Evolutionary conservation across 2,329 filamentous ascomycete genomes (phyloP), one percentile per base, ranked within the genome.

Genomic region (Orbilia blumenaviensis): DNA sequence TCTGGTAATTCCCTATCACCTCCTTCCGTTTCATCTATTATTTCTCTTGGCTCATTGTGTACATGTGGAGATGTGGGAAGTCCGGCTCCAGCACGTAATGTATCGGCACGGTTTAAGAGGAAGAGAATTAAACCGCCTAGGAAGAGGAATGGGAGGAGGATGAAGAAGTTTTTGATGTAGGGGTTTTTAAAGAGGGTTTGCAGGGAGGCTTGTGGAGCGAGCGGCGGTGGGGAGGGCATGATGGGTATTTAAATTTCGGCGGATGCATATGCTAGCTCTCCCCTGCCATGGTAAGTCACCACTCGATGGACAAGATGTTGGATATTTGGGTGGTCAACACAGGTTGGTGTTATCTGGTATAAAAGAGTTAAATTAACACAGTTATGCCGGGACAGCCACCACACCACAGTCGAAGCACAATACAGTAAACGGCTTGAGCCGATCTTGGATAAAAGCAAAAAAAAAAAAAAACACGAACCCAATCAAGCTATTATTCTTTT

Each of bases 61-160:
- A 54, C 23, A 29, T 5, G 38, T 10, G 27, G 16, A 10, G 61
- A 32, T 9, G 56, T 52, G 50, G 66, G 46, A 12, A 77, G 73
- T 41, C 73, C 73, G 1, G 73, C 73, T 44, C 73, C 73, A n/a
- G 48, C 34, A 10, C 73, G 66, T 9, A 77, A 61, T 16, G 60
- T 21, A 18, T 72, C 73, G 36, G 73, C 66, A 12, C 66, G 73
- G 50, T 36, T 61, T 32, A 77, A 54, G 52, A 77, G 73, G 58
- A 72, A 72, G 60, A 72, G 67, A 36, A 77, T 71, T 5, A 77
- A 52, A 27, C 60, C 46, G 52, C 66, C 73, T n/a, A 72, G 52
- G 61, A 72, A 56, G 60, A 77, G 66, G 36, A 77, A 72, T 9
- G 73, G 73, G 61, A 72, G 42, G 44, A 72, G 62, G 52, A 66